Base-by-base conservation (phyloP, 257 asterid species). In the Nicotiana noctiflora region DNA sequence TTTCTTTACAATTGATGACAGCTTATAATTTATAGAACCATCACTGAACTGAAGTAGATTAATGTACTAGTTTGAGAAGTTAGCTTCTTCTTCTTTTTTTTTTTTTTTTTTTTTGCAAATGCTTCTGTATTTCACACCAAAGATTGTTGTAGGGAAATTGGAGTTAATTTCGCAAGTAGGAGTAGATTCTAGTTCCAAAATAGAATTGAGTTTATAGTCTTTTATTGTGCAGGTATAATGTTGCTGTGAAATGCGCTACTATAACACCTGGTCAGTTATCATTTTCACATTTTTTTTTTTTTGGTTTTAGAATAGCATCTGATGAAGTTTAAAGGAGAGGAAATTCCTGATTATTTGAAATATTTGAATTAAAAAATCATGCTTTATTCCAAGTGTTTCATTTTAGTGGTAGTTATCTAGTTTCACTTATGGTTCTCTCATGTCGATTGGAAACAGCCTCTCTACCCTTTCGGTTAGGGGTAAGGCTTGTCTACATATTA, bases 201-300 rank as follows among this genome's bases (percentile, higher is more conserved):
- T 2, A 21, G 77, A 21, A 23, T 49, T 74, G 78, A 2, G 61
- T 55, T 74, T 74, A 12, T 49, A 49, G 40, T 74, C 25, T 32
- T 79, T 44, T 79, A 67, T 67, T 32, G 62, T 86, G 79, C 87
- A 94, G 98, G 94, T 91, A 93, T 84, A 94, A 94, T 82, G 98
- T 93, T 84, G 98, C 97, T 67, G 86, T 94, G 84, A 94, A 94
- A 86, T 94, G 98, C 82, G 98, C 98, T 88, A 94, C 98, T 55
- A 94, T 94, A 77, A 94, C 98, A 18, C 97, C 98, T 66, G 98
- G 98, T 93, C 72, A 78, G 93, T 82, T 80, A 32, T 61, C 77
- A 61, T n/a, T 1, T 52, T 61, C 29, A 27, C 52, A 23, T 70
- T 7, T 77, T 76, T 77, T 18, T 13, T 70, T 67, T 79, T 64